Base-by-base conservation (phyloP, 2,329 filamentous ascomycete genomes). In the Aspergillus sp. region DNA sequence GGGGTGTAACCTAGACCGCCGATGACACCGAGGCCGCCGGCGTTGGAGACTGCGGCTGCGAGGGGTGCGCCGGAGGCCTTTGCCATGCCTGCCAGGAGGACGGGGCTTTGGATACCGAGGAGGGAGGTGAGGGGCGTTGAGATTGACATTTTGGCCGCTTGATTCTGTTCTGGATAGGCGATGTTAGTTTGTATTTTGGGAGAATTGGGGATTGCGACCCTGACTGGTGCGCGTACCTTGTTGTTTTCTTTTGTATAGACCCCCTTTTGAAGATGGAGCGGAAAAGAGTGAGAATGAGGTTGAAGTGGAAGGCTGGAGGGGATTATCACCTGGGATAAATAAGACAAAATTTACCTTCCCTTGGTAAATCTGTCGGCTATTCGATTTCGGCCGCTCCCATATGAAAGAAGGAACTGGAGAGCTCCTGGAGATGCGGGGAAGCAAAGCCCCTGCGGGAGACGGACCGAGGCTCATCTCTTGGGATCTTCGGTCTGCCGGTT, bases 11-110 rank as follows among this genome's bases (percentile, higher is more conserved):
- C 89, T 0, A 85, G 75, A 0, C 82, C 82, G 33, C 82, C 82
- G 59, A 87, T 83, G 20, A 83, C 83, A 61, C 85, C 85, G 9
- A 96, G 85, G 0, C 91, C 92, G 61, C 92, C 92, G 1, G 91
- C 90, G 71, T 96, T 96, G 70, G 89, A 95, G 39, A 96, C 91
- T 5, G 91, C 91, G 3, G 91, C 91, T 7, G 91, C 91, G 47
- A 96, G 86, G 17, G 82, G 82, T 0, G 89, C 90, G 59, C 89
- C 88, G 0, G 90, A 93, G 9, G 90, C 90, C 61, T 89, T 86
- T 2, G 93, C 93, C 93, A 98, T 98, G 68, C 93, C 93, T 34
- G 93, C 93, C 19, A 97, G 89, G 65, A 97, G 80, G 74, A 98
- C 88, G 41, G 93, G 93, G 77, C 97, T 92, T 65, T 88, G 81